These are phyloP conservation scores for Yamadazyma membranifaciens DNA, from an alignment of 1,139 yeast genomes.

Conservation along the genomic window DNA sequence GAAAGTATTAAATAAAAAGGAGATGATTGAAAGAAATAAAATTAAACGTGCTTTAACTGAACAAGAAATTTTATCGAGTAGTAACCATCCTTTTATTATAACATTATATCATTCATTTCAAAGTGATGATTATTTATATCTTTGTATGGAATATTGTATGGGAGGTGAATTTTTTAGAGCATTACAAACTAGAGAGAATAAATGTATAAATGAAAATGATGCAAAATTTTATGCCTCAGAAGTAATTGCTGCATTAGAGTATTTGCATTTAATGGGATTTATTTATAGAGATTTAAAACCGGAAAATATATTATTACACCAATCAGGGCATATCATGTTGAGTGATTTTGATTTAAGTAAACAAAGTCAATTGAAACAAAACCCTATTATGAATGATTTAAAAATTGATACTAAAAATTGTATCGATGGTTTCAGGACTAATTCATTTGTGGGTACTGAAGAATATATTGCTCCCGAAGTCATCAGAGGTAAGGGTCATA, in stretches of 20 bases:
- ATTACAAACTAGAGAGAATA: slow-evolving; percentile 83
- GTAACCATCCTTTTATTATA: slow-evolving; percentile 96
- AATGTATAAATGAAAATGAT: slow-evolving; percentile 82
- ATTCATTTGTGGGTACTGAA: slow-evolving; percentile 97
- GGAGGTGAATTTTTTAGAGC: slow-evolving; percentile 99
- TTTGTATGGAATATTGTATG: slow-evolving; percentile 99
- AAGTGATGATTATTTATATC: slow-evolving; percentile 85
- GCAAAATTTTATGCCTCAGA: slow-evolving; percentile 96
- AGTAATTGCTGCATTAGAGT: slow-evolving; percentile 95
- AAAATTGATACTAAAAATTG: slow-evolving; percentile 85
- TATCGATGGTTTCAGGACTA: slow-evolving; percentile 92
- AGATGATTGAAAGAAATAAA: slow-evolving; percentile 93
- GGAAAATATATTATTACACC: slow-evolving; percentile 88
- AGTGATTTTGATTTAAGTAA: slow-evolving; percentile 95
- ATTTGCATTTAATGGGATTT: slow-evolving; percentile 93
- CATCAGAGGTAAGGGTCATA: slow-evolving; percentile 94
- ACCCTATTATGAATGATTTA: slow-evolving; percentile 25
- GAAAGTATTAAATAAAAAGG: slow-evolving; percentile 87
- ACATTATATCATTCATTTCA: slow-evolving; percentile 96
- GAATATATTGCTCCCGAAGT: slow-evolving; percentile 99
- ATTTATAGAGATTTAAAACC: slow-evolving; percentile 95
- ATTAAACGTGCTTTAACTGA: slow-evolving; percentile 94
- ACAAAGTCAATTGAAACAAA: slow-evolving; percentile 54
- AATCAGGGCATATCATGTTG: slow-evolving; percentile 96
- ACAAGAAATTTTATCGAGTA: slow-evolving; percentile 92